Evolutionary conservation across 108 stramenopile species (phyloP).

Genomic region (Cyclostephanos invisitatus): DNA sequence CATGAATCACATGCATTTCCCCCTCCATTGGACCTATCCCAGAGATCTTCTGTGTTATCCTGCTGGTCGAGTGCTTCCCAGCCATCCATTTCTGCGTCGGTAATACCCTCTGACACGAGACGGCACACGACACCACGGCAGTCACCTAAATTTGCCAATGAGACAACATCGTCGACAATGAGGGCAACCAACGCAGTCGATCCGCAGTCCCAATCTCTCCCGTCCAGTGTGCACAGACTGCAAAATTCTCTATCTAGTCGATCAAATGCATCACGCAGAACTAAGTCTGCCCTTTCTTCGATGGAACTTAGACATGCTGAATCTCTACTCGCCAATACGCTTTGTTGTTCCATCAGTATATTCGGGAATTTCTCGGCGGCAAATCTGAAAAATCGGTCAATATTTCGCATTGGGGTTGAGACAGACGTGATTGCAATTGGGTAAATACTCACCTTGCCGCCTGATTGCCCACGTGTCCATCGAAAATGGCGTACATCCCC

Average conservation of each 20-base stretch:
- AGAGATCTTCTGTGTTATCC: constrained; percentile 23
- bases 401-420: background rate
- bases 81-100: constrained; percentile 15
- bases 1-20: constrained; percentile 14
- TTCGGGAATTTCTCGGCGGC: constrained; percentile 59
- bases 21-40: constrained; percentile 31
- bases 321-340: constrained; percentile 31
- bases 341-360: constrained; percentile 58
- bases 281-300: constrained; percentile 33
- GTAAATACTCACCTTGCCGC: constrained; percentile 61
- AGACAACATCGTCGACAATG: constrained; percentile 58
- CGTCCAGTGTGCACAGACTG: constrained; percentile 59
- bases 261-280: constrained; percentile 57
- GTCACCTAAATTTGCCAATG: constrained; percentile 76
- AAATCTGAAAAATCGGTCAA: constrained; percentile 5
- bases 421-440: constrained; percentile 1
- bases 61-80: constrained; percentile 31
- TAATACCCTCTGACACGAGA: constrained; percentile 28
- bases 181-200: constrained; percentile 75
- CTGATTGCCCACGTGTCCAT: constrained; percentile 84
- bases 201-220: constrained; percentile 80
- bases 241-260: constrained; percentile 77
- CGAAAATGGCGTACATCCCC: constrained; percentile 80
- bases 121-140: constrained; percentile 73
- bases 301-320: constrained; percentile 28